A percentile compares a stretch with the other conserved stretches of the same genome.
phyloP scores from a whole-genome alignment of 2,329 filamentous ascomycete genomes.

The Botrytis hyacinthi region DNA sequence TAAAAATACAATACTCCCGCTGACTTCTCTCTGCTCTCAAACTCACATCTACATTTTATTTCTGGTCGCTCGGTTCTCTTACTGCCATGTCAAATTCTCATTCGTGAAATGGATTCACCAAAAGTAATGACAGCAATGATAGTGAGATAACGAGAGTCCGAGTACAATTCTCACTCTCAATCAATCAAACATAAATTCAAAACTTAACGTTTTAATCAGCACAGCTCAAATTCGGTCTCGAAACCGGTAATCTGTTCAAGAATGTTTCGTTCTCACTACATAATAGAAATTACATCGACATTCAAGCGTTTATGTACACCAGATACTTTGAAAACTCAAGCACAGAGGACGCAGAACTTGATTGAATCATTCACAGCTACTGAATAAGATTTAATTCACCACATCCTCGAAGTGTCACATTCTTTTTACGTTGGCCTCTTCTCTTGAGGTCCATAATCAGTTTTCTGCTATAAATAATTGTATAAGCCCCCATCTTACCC shows the following conservation, averaged over 20 bases:
- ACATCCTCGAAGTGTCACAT: neutral
- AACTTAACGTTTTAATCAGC: no score
- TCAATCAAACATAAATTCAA: no score
- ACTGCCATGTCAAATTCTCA: no score
- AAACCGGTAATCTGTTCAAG: no score
- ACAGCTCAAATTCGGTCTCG: neutral
- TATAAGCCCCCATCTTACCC: neutral
- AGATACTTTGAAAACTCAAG: accelerated
- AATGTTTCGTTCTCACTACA: neutral
- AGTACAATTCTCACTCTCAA: no score
- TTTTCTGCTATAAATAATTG: neutral
- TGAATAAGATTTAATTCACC: neutral
- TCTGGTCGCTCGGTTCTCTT: no score
- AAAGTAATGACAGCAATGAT: neutral
- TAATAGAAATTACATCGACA: neutral
- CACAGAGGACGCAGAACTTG: accelerated
- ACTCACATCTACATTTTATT: no score
- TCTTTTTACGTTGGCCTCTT: neutral
- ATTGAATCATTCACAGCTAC: neutral
- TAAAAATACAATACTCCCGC: no score
- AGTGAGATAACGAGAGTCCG: no score
- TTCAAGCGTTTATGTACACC: neutral
- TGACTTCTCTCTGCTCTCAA: no score
- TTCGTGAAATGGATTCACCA: no score
- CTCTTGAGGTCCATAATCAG: neutral